Evolutionary conservation across 192 early-diverging fungal genomes (phyloP).

Genomic region (Linnemannia schmuckeri): DNA sequence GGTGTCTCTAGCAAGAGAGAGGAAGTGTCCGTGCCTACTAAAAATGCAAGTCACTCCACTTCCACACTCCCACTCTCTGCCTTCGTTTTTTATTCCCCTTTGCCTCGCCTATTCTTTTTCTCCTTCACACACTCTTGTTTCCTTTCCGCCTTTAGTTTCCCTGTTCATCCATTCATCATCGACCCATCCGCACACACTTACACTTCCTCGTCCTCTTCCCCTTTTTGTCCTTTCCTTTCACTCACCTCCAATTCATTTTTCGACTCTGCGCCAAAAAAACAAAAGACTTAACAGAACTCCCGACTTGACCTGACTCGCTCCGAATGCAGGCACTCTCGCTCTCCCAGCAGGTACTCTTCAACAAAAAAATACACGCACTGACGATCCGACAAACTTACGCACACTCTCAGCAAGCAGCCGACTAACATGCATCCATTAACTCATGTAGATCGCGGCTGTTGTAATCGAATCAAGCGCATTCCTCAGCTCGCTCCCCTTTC

Average conservation of each 20-base stretch:
- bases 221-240: not conserved
- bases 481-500: conserved; percentile 31
- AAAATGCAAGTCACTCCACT: not conserved
- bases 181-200: not conserved
- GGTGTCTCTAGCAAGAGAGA: too few relatives aligned
- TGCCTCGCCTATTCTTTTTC: not conserved
- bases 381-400: not conserved
- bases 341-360: conserved; percentile 33
- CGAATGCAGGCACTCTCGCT: conserved; percentile 46
- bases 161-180: not conserved
- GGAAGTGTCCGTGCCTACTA: too few relatives aligned
- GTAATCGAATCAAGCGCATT: conserved; percentile 41
- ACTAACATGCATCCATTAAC: not conserved
- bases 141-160: not conserved
- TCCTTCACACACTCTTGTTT: not conserved
- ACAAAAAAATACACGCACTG: not conserved
- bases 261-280: not conserved
- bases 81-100: too few relatives aligned
- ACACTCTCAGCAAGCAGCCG: not conserved
- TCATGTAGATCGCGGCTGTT: conserved; percentile 32
- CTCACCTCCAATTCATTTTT: not conserved
- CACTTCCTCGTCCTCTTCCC: not conserved
- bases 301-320: not conserved
- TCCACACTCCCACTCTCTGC: not conserved
- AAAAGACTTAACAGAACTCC: not conserved